Evolutionary conservation across 108 stramenopile species (phyloP).

Genomic region (Stephanodiscus minutulus): DNA sequence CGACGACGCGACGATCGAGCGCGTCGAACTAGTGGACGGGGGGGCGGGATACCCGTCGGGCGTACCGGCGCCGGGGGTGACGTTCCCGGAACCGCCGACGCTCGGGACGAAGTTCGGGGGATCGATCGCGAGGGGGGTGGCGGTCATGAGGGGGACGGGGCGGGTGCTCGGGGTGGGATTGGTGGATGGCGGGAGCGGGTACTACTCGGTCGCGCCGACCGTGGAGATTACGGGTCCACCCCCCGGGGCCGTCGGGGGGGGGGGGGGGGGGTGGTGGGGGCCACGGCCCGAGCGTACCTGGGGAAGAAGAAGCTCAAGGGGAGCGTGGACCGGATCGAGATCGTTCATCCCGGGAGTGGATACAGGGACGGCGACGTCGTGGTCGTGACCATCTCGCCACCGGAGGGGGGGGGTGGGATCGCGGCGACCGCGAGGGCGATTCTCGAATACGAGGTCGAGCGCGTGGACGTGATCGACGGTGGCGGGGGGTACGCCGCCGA

Average conservation of each 20-base stretch:
- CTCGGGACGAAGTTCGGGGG: conserved; percentile 36
- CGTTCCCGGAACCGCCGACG: conserved; percentile 64
- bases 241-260: conserved; percentile 2
- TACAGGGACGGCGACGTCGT: conserved; percentile 63
- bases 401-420: conserved; percentile 60
- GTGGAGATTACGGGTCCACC: conserved; percentile 51
- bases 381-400: conserved; percentile 50
- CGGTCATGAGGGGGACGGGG: conserved; percentile 61
- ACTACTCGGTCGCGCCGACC: conserved; percentile 61
- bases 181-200: conserved; percentile 63
- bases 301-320: conserved; percentile 70
- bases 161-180: conserved; percentile 71
- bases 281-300: conserved; percentile 67
- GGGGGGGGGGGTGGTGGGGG: conserved; percentile 27
- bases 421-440: conserved; percentile 66
- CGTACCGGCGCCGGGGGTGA: conserved; percentile 48
- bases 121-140: conserved; percentile 64
- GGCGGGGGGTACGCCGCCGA: conserved; percentile 86
- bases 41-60: conserved; percentile 60
- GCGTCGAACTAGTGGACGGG: conserved; percentile 55
- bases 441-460: conserved; percentile 66
- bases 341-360: conserved; percentile 67
- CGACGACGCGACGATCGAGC: conserved; percentile 72
- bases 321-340: conserved; percentile 61
- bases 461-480: conserved; percentile 65